These are phyloP conservation scores for Colletotrichum destructivum DNA, from an alignment of 2,329 filamentous ascomycete species.

Conservation along the genomic window DNA sequence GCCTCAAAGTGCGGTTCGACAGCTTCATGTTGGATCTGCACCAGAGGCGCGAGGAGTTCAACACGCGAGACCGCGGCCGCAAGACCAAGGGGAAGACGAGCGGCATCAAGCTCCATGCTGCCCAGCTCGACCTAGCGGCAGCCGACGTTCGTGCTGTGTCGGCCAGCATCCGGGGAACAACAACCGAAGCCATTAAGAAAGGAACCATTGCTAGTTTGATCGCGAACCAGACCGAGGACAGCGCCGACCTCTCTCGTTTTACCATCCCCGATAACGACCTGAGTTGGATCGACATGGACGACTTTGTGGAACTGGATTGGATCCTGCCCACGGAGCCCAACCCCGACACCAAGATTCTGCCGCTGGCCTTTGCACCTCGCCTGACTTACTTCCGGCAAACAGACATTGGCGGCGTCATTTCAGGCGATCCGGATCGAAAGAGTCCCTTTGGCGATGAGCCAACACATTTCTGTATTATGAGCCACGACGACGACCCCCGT, in stretches of 20 bases:
- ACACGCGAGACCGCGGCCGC: constrained; percentile 82
- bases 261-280: constrained; percentile 96
- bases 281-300: constrained; percentile 99
- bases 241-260: constrained; percentile 86
- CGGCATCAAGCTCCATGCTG: constrained; percentile 95
- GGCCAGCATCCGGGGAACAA: constrained; percentile 87
- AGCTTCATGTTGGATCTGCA: constrained; percentile 98
- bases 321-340: constrained; percentile 91
- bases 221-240: constrained; percentile 68
- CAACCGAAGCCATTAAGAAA: constrained; percentile 80
- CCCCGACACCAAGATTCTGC: constrained; percentile 93
- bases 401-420: constrained; percentile 86
- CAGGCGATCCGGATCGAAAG: constrained; percentile 84
- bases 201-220: constrained; percentile 67
- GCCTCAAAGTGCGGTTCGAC: constrained; percentile 95
- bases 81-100: constrained; percentile 86
- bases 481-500: constrained; percentile 88
- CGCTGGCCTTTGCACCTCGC: constrained; percentile 91
- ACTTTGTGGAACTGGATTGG: constrained; percentile 98
- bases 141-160: constrained; percentile 95
- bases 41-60: constrained; percentile 92
- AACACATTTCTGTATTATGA: constrained; percentile 97
- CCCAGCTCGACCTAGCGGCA: constrained; percentile 90
- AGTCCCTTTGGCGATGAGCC: constrained; percentile 95
- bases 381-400: constrained; percentile 98